Evolutionary conservation across 495 filamentous ascomycete genomes (phyloP).

Genomic region (Zalerion maritima): DNA sequence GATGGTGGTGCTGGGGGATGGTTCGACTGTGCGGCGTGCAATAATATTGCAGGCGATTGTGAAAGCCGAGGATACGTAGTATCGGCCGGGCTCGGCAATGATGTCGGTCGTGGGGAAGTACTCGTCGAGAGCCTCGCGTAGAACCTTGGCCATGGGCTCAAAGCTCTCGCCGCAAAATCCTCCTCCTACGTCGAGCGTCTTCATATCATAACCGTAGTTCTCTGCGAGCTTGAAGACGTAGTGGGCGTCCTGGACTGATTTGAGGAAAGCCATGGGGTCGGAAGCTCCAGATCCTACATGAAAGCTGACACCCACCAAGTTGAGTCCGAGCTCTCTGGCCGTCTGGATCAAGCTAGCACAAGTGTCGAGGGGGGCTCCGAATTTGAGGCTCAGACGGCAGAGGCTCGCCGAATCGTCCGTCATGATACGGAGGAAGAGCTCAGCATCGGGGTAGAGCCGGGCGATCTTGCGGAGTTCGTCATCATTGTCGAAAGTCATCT

Average conservation of each 20-base stretch:
- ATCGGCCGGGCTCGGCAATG: constrained; percentile 93
- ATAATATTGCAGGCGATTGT: constrained; percentile 89
- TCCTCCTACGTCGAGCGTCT: constrained; percentile 86
- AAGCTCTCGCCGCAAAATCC: constrained; percentile 83
- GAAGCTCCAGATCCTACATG: constrained; percentile 93
- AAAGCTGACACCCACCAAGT: constrained; percentile 93
- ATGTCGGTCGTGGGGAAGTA: constrained; percentile 80
- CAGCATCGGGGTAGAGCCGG: constrained; percentile 70
- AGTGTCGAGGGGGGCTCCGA: constrained; percentile 75
- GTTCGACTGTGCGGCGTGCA: constrained; percentile 75
- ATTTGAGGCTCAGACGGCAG: constrained; percentile 92
- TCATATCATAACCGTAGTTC: constrained; percentile 60
- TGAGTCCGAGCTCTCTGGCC: constrained; percentile 77
- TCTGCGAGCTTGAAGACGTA: constrained; percentile 78
- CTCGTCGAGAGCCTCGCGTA: constrained; percentile 65
- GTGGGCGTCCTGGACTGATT: constrained; percentile 79
- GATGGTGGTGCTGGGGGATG: constrained; percentile 15
- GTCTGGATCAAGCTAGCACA: constrained; percentile 64
- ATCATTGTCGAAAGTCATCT: constrained; percentile 98
- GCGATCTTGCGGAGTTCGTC: constrained; percentile 98
- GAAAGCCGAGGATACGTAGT: constrained; percentile 87
- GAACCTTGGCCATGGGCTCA: constrained; percentile 72
- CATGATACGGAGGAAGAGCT: constrained; percentile 83
- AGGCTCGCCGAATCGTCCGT: constrained; percentile 92
- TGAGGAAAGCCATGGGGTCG: constrained; percentile 74